Evolutionary conservation across 257 asterid species (phyloP), one percentile per base, ranked within the genome.

Genomic region (Linaria vulgaris): DNA sequence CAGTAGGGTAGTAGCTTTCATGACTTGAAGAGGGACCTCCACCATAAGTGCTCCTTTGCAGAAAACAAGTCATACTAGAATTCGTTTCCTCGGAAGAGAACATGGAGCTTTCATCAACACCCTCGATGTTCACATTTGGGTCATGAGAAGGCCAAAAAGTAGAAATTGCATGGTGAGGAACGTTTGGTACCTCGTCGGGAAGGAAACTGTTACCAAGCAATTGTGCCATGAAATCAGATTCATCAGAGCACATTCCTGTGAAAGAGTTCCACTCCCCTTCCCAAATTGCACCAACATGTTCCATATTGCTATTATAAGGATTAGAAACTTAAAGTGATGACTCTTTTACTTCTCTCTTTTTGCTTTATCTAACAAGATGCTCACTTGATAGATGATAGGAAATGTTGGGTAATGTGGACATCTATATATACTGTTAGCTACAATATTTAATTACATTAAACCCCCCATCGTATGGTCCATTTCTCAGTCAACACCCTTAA

Each of bases 211-310:
- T 82, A 22, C 77, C 85, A 11, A 85, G 79, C 72, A 85, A 63
- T 27, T 79, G 84, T 5, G 83, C 76, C 90, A 83, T 83, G 81
- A 85, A 85, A 59, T 80, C 80, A 7, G 82, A 81, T 38, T 83
- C 90, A 30, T 80, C 89, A 2, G 66, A 62, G 66, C 69, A 77
- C 68, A 76, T 65, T 66, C 80, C 81, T 39, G 20, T 74, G 59
- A 74, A 76, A 54, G 80, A 55, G 78, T 55, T 72, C 95, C 90
- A 85, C 56, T 79, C 84, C 14, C 79, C 82, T 69, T 69, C 85
- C 9, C 57, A 57, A 30, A 73, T 62, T 61, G 77, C 66, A 70
- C 75, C 80, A 1, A 46, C 38, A 59, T 49, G 51, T 73, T 83
- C 94, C 94, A 85, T 85, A 1, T 69, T 72, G 56, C 54, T 49